Percentiles rank a stretch among this genome's conserved stretches.
Evolutionary conservation across 2,329 filamentous ascomycete species (phyloP).

Genomic region (Clonostachys rhizophaga): DNA sequence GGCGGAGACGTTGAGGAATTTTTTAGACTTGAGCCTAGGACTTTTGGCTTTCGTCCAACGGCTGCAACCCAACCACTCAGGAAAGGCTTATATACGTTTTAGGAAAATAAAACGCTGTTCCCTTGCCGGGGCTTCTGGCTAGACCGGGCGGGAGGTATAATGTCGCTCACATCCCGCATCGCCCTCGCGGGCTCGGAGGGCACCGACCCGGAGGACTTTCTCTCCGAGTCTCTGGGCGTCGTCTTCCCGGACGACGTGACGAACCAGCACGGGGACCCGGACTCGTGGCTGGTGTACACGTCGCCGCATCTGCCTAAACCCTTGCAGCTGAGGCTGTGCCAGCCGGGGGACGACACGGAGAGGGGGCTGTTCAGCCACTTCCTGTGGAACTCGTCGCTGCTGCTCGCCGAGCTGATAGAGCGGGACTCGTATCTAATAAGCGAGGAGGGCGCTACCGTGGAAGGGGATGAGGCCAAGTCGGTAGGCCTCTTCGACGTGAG

Average conservation of each 20-base stretch:
- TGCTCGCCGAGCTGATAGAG: slow-evolving; percentile 52
- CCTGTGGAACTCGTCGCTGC: slow-evolving; percentile 63
- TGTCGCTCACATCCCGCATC: slow-evolving; percentile 29
- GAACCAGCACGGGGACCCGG: slow-evolving; percentile 61
- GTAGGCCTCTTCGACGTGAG: slow-evolving; percentile 36
- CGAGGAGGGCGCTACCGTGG: not conserved
- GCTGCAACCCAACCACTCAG: no score
- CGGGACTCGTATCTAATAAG: slow-evolving; percentile 30
- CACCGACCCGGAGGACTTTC: slow-evolving; percentile 50
- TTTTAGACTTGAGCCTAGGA: no score
- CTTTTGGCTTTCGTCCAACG: no score
- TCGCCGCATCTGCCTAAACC: slow-evolving; percentile 43
- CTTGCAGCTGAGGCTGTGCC: slow-evolving; percentile 37
- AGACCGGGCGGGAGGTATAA: not conserved
- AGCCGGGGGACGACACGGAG: slow-evolving; percentile 46
- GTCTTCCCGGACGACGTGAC: slow-evolving; percentile 66
- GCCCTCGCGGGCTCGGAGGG: slow-evolving; percentile 15
- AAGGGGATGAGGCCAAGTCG: not conserved
- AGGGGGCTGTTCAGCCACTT: slow-evolving; percentile 65
- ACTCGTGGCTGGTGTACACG: slow-evolving; percentile 54
- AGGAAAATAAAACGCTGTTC: no score
- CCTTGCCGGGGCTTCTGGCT: no score
- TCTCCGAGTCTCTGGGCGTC: slow-evolving; percentile 52
- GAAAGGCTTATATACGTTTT: no score
- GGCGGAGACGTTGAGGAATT: no score